A percentile compares a stretch with the other conserved stretches of the same genome.
Conservation (phyloP, 192 early-diverging fungal species). For the Backusella tarrabulga region DNA sequence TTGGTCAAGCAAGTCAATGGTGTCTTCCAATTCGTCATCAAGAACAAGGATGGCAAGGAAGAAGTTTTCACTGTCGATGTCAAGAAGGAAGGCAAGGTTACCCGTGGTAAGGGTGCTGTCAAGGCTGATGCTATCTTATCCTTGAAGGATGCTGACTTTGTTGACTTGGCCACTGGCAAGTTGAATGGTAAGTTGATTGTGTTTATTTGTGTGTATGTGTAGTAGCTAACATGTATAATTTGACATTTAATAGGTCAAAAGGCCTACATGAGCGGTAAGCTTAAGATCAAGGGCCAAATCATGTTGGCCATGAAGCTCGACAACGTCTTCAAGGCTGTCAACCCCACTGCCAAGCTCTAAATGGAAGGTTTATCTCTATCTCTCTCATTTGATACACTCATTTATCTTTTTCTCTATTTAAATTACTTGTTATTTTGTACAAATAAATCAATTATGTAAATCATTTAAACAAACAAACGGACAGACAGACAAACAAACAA, state of each 20-base stretch:
- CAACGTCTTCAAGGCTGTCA: conserved; percentile 58
- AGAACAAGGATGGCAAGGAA: conserved; percentile 61
- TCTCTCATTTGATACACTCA: not conserved
- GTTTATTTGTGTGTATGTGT: not conserved
- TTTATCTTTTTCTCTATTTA: not conserved
- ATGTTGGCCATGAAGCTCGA: conserved; percentile 77
- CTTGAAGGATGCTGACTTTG: conserved; percentile 80
- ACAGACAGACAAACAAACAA: too few relatives aligned
- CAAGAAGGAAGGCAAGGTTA: conserved; percentile 69
- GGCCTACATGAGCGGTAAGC: conserved; percentile 91
- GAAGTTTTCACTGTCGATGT: conserved; percentile 83
- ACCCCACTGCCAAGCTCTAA: conserved; percentile 57
- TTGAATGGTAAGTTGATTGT: conserved; percentile 62
- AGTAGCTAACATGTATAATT: not conserved
- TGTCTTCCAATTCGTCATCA: conserved; percentile 87
- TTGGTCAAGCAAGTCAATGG: conserved; percentile 78
- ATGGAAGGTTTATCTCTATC: not conserved
- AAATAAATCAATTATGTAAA: conserved; percentile 7
- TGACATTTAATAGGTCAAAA: conserved; percentile 61
- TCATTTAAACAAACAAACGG: not conserved
- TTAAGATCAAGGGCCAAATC: conserved; percentile 80
- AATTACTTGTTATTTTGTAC: conserved; percentile 7
- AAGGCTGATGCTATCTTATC: conserved; percentile 76
- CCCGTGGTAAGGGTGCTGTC: conserved; percentile 54
- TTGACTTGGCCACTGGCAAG: conserved; percentile 81